Evolutionary conservation across 192 early-diverging fungal species (phyloP).

Genomic region (Backusella tuberculispora): DNA sequence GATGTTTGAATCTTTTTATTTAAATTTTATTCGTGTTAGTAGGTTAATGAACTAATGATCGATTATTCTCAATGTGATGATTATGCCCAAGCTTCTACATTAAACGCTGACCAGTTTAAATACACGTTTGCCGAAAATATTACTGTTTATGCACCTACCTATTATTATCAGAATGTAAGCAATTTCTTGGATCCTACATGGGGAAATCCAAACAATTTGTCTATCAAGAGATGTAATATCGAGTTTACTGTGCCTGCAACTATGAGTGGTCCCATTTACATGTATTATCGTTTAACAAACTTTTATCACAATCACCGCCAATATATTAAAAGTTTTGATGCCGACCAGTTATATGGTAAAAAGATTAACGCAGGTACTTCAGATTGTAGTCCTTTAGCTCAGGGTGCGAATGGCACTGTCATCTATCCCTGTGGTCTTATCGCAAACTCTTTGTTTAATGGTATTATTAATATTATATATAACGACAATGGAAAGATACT

Average conservation of each 20-base stretch:
- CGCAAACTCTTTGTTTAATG: conserved; percentile 89
- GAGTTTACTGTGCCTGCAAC: conserved; percentile 66
- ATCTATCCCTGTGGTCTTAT: conserved; percentile 93
- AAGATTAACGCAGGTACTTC: conserved; percentile 26
- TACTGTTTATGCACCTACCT: conserved; percentile 28
- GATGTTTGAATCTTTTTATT: not conserved
- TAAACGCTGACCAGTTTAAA: not conserved
- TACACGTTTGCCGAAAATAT: conserved; percentile 17
- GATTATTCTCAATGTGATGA: conserved; percentile 48
- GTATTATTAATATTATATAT: conserved; percentile 39
- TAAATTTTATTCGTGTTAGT: conserved; percentile 10
- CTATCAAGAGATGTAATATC: conserved; percentile 65
- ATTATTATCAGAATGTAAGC: conserved; percentile 22
- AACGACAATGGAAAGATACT: not conserved
- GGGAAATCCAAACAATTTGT: conserved; percentile 23
- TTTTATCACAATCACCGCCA: conserved; percentile 95
- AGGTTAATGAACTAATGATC: conserved; percentile 55
- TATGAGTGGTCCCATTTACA: conserved; percentile 78
- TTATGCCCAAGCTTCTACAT: conserved; percentile 20
- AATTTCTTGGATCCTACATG: conserved; percentile 33
- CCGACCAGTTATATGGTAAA: conserved; percentile 73
- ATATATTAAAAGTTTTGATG: conserved; percentile 83
- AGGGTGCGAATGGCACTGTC: conserved; percentile 38
- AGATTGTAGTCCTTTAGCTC: conserved; percentile 40
- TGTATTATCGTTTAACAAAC: conserved; percentile 95